Evolutionary conservation across 768 basidiomycete genomes (phyloP).

Genomic region (Suillus bovinus): DNA sequence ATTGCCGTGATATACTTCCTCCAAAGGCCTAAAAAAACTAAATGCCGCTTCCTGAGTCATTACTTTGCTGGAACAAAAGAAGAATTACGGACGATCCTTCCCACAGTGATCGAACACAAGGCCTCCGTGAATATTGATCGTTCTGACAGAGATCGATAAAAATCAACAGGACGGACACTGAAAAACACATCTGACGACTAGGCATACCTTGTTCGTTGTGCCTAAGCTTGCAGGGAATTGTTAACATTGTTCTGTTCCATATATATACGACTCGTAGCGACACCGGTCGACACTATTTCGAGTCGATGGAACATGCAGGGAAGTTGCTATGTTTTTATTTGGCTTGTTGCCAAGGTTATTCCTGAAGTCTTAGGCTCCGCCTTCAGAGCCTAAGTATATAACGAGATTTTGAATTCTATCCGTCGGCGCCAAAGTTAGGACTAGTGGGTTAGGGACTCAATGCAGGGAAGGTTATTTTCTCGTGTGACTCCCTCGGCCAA

Average conservation of each 20-base stretch:
- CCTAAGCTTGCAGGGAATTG: background rate
- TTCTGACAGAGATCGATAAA: background rate
- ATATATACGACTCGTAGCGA: background rate
- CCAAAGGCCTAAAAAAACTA: background rate
- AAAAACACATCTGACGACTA: background rate
- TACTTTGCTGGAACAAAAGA: background rate
- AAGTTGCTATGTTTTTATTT: background rate
- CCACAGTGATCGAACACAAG: background rate
- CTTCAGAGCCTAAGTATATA: background rate
- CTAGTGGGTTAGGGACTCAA: background rate
- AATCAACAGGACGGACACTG: background rate
- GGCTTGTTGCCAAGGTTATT: background rate
- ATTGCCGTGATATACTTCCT: background rate
- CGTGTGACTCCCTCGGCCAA: background rate
- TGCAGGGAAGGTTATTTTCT: background rate
- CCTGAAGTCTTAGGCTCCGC: background rate
- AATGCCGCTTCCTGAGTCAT: background rate
- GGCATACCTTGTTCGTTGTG: background rate
- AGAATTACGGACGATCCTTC: background rate
- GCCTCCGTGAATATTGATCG: background rate
- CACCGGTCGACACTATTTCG: background rate
- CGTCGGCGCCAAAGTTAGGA: background rate
- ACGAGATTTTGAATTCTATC: background rate
- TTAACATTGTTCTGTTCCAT: background rate
- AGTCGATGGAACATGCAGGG: background rate